These are phyloP conservation scores for Paramecium biaurelia DNA, from an alignment of 73 alveolate genomes.

Conservation along the genomic window DNA sequence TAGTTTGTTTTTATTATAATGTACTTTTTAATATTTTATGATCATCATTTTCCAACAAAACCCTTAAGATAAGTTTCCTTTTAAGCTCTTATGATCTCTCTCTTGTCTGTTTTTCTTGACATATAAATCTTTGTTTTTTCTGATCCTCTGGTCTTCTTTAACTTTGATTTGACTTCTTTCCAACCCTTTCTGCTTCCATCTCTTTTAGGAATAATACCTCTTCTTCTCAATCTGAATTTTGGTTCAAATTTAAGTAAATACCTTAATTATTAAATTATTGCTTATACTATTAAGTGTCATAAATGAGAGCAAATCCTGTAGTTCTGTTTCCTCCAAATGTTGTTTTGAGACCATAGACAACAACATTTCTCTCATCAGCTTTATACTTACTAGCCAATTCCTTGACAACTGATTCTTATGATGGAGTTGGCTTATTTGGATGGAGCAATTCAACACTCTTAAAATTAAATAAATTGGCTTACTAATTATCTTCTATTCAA, in stretches of 20 bases:
- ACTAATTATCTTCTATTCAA: constrained; percentile 76
- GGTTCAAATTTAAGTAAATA: constrained; percentile 84
- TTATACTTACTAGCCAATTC: constrained; percentile 78
- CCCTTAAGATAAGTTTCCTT: constrained; percentile 36
- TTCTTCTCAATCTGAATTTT: constrained; percentile 74
- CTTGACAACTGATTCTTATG: constrained; percentile 83
- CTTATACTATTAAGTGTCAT: constrained; percentile 78
- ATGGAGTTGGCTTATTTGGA: constrained; percentile 82
- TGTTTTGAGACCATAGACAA: constrained; percentile 86
- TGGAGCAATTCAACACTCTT: constrained; percentile 82
- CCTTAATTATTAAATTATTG: not conserved
- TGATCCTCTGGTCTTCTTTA: constrained; percentile 59
- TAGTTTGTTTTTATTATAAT: not conserved
- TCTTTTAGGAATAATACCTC: constrained; percentile 56
- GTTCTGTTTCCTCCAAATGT: constrained; percentile 93
- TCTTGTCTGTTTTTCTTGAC: constrained; percentile 45
- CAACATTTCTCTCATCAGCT: constrained; percentile 76
- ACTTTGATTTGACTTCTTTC: constrained; percentile 66
- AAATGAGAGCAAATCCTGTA: constrained; percentile 91
- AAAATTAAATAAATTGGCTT: not conserved
- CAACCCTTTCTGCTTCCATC: constrained; percentile 64
- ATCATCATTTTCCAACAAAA: constrained; percentile 35
- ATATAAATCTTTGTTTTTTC: constrained; percentile 32
- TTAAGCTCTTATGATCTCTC: constrained; percentile 38
- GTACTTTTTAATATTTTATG: not conserved